Evolutionary conservation across 140 eudicot genomes (phyloP), one percentile per base, ranked within the genome.

Genomic region (Cichorium intybus): DNA sequence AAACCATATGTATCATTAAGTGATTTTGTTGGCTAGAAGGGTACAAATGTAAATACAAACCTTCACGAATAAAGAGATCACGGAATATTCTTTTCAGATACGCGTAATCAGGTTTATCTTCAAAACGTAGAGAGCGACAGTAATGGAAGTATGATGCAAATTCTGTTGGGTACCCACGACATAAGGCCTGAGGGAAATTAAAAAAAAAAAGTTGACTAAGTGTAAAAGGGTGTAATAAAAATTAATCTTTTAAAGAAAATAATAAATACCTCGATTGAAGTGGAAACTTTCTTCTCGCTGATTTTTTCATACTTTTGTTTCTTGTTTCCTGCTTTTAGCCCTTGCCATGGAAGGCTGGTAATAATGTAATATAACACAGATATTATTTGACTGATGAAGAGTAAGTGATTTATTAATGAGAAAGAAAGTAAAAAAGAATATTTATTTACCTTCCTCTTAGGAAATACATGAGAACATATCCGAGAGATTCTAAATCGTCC

Each of bases 291-390:
- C 74, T 68, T 82, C 59, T 88, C 96, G 41, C 86, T 82, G 24
- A 88, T 88, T 71, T 80, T 88, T 66, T 85, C 90, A 45, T 88
- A 80, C 73, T 88, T 88, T 48, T 85, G 88, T 68, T 85, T 82
- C 87, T 85, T 88, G 63, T 75, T 88, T 59, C 95, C 95, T 50
- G 96, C 96, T 82, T 82, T 88, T 68, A 88, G 69, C n/a, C 94
- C 94, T 81, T 88, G 96, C 90, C 96, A 88, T 24, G 90, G 94
- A 59, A 82, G 95, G 66, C 95, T 88, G 63, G 50, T 24, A 24
- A 66, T 51, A 69, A 85, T 61, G 34, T 24, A 24, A 62, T 51
- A 69, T 17, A 61, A 73, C 10, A 26, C 50, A 65, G 5, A 74
- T 47, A 53, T 76, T 49, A 66, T 52, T 66, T 10, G 18, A 56